Conservation (phyloP, 2,329 filamentous ascomycete species). For the Ophiocordyceps sinensis region DNA sequence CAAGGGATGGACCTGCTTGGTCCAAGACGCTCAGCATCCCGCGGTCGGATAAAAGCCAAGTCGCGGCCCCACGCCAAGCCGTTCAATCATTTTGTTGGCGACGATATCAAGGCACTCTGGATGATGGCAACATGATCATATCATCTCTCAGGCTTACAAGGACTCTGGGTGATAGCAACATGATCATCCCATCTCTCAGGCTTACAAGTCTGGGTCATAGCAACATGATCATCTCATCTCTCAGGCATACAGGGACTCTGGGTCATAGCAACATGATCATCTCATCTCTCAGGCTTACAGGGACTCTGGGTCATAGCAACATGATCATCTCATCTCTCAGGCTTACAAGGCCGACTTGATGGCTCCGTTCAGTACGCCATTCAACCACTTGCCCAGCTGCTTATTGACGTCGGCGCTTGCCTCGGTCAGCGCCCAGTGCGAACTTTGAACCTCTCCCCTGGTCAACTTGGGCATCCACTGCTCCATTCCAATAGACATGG, state of each 20-base stretch:
- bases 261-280: neutral
- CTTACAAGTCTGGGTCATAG: too few species aligned
- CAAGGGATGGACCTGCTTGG: too few species aligned
- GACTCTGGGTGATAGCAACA: too few species aligned
- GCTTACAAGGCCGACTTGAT: constrained; percentile 14
- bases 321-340: neutral
- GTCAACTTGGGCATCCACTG: constrained; percentile 49
- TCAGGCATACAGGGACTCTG: constrained; percentile 9
- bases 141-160: constrained; percentile 5
- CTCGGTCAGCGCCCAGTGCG: constrained; percentile 78
- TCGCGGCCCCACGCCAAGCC: neutral
- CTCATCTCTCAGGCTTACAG: constrained; percentile 6
- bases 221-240: neutral
- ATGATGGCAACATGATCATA: neutral
- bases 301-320: neutral
- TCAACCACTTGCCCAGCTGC: constrained; percentile 52
- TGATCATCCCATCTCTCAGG: too few species aligned
- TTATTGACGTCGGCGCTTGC: constrained; percentile 55
- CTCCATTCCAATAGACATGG: constrained; percentile 60
- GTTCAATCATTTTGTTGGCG: neutral
- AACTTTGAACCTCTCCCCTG: constrained; percentile 47
- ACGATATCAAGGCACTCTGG: neutral
- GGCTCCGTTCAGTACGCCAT: constrained; percentile 17
- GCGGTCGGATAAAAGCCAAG: too few species aligned
- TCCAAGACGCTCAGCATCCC: too few species aligned